A percentile compares a stretch with the other conserved stretches of the same genome.
These are phyloP conservation scores for Talaromyces sp. DNA, from an alignment of 2,329 filamentous ascomycete species.

Conservation along the genomic window DNA sequence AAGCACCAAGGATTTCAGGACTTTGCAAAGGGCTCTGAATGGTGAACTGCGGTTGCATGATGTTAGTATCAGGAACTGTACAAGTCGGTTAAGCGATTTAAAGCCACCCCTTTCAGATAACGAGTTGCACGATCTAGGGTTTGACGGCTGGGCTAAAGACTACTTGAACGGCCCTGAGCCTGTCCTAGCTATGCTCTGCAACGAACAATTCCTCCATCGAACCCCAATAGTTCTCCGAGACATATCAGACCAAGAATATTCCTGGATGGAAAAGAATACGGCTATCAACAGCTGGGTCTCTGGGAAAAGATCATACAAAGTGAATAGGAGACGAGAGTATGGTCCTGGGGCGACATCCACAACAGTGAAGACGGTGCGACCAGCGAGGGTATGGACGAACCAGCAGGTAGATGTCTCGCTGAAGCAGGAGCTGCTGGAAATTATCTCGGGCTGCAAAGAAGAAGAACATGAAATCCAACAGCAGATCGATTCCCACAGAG, in stretches of 20 bases:
- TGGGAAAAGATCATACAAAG: constrained; percentile 57
- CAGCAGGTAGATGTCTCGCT: constrained; percentile 60
- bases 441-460: constrained; percentile 38
- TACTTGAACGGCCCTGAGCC: constrained; percentile 73
- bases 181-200: constrained; percentile 83
- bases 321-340: constrained; percentile 73
- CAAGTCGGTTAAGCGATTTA: constrained; percentile 51
- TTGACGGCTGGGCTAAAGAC: constrained; percentile 77
- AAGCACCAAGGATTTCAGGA: constrained; percentile 66
- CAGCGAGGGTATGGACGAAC: constrained; percentile 68
- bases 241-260: constrained; percentile 62
- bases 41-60: constrained; percentile 61
- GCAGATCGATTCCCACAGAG: constrained; percentile 25
- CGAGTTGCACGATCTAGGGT: constrained; percentile 55
- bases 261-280: constrained; percentile 52
- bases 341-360: constrained; percentile 68
- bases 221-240: constrained; percentile 61
- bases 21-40: constrained; percentile 64
- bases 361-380: constrained; percentile 54
- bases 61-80: constrained; percentile 63
- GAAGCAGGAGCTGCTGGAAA: constrained; percentile 56
- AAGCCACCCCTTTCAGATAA: constrained; percentile 49
- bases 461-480: constrained; percentile 32
- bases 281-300: constrained; percentile 66
- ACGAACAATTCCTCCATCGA: constrained; percentile 62